These are phyloP conservation scores for Ascochyta rabiei DNA, from an alignment of 2,329 filamentous ascomycete genomes.

Conservation along the genomic window DNA sequence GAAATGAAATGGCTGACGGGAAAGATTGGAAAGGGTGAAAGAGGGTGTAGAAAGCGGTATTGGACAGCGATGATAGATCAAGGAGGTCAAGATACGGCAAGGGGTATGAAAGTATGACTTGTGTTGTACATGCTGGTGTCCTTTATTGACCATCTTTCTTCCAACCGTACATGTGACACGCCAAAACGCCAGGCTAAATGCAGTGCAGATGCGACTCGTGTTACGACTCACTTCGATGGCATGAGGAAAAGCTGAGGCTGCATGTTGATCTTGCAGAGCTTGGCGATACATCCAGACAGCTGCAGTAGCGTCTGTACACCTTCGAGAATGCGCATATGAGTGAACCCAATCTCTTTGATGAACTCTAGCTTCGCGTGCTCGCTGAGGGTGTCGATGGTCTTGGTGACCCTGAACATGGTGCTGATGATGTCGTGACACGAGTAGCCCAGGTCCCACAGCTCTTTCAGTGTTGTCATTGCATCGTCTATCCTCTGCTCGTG, in stretches of 20 bases:
- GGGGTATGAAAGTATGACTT: neutral
- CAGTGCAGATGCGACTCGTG: conserved; percentile 7
- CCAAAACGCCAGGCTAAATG: conserved; percentile 45
- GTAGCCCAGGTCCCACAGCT: conserved; percentile 94
- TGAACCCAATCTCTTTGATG: conserved; percentile 97
- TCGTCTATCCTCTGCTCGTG: conserved; percentile 90
- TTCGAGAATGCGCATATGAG: conserved; percentile 98
- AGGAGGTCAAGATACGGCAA: neutral
- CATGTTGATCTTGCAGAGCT: conserved; percentile 96
- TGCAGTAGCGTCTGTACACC: conserved; percentile 95
- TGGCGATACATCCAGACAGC: conserved; percentile 87
- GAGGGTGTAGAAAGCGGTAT: neutral
- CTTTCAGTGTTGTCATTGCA: conserved; percentile 82
- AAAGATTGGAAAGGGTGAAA: neutral
- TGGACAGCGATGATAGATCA: neutral
- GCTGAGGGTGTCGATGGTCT: conserved; percentile 88
- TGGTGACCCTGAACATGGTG: conserved; percentile 99
- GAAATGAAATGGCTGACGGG: neutral
- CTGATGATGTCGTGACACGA: conserved; percentile 99
- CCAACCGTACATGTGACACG: conserved; percentile 7
- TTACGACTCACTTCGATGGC: conserved; percentile 18
- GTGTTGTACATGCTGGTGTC: neutral
- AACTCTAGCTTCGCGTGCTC: conserved; percentile 97
- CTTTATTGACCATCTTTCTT: neutral
- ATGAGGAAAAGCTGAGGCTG: conserved; percentile 78